phyloP scores from a whole-genome alignment of 495 filamentous ascomycete genomes.

The Penicillium flavigenum region DNA sequence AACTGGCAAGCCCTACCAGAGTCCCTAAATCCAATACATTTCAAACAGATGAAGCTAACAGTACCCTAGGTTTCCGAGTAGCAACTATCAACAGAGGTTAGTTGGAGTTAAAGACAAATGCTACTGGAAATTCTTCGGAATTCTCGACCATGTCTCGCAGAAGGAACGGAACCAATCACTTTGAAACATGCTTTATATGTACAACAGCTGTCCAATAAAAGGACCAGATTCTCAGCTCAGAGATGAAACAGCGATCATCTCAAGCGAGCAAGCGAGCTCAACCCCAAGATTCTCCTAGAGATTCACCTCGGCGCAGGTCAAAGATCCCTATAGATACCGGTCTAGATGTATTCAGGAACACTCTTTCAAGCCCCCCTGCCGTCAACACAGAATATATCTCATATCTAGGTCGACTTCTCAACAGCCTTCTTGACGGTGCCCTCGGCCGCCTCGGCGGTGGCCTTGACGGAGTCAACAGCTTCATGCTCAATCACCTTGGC shows the following conservation, averaged over 20 bases:
- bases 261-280: constrained; percentile 2
- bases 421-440: constrained; percentile 33
- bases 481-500: constrained; percentile 51
- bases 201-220: constrained; percentile 23
- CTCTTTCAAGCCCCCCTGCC: background rate
- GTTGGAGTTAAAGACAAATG: background rate
- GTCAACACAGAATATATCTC: background rate
- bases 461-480: constrained; percentile 44
- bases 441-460: constrained; percentile 27
- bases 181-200: constrained; percentile 26
- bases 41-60: background rate
- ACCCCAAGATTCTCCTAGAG: background rate
- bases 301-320: background rate
- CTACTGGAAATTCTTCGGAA: background rate
- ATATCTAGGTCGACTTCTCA: constrained; percentile 30
- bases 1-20: background rate
- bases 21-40: background rate
- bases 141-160: background rate
- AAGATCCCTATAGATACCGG: constrained; percentile 13
- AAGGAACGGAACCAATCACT: constrained; percentile 15
- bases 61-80: background rate
- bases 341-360: constrained; percentile 8
- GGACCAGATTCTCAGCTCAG: constrained; percentile 2
- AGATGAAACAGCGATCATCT: background rate
- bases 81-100: background rate